phyloP scores from a whole-genome alignment of 2,329 filamentous ascomycete genomes.

The Fusarium protoensiforme region DNA sequence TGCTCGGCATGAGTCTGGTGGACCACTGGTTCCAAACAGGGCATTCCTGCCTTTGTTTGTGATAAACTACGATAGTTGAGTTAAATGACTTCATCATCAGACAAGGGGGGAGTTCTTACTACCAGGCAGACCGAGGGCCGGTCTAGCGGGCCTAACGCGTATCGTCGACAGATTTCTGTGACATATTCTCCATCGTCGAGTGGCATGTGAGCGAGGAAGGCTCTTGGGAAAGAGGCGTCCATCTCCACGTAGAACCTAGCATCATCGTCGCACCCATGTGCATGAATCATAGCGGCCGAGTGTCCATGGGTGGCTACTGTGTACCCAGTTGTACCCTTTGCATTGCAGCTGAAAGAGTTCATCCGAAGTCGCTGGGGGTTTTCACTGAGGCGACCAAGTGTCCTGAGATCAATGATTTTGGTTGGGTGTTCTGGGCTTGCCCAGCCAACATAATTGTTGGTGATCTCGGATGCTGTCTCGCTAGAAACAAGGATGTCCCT shows the following conservation, averaged over 20 bases:
- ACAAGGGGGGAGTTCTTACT: slow-evolving; percentile 4
- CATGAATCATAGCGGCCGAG: slow-evolving; percentile 1
- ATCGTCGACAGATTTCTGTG: slow-evolving; percentile 19
- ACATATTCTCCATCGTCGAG: slow-evolving; percentile 22
- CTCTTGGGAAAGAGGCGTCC: neutral
- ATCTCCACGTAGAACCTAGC: slow-evolving; percentile 16
- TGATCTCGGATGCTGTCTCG: neutral
- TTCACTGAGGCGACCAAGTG: neutral
- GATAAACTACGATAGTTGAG: slow-evolving; percentile 5
- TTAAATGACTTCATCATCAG: neutral
- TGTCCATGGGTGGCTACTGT: slow-evolving; percentile 5
- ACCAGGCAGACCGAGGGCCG: slow-evolving; percentile 12
- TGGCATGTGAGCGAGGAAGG: slow-evolving; percentile 16
- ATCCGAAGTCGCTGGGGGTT: slow-evolving; percentile 11
- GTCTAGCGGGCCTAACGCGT: neutral
- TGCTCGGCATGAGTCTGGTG: slow-evolving; percentile 8
- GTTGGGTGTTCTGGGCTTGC: slow-evolving; percentile 10
- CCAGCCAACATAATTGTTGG: slow-evolving; percentile 14
- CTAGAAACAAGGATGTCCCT: slow-evolving; percentile 10
- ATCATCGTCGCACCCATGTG: slow-evolving; percentile 1
- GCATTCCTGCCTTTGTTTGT: slow-evolving; percentile 22
- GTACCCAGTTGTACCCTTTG: slow-evolving; percentile 12
- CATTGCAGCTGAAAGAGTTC: slow-evolving; percentile 13
- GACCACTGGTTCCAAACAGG: slow-evolving; percentile 17
- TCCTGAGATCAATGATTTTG: slow-evolving; percentile 13